These are phyloP conservation scores for Mycena rebaudengoi DNA, from an alignment of 768 basidiomycete genomes.

Conservation along the genomic window DNA sequence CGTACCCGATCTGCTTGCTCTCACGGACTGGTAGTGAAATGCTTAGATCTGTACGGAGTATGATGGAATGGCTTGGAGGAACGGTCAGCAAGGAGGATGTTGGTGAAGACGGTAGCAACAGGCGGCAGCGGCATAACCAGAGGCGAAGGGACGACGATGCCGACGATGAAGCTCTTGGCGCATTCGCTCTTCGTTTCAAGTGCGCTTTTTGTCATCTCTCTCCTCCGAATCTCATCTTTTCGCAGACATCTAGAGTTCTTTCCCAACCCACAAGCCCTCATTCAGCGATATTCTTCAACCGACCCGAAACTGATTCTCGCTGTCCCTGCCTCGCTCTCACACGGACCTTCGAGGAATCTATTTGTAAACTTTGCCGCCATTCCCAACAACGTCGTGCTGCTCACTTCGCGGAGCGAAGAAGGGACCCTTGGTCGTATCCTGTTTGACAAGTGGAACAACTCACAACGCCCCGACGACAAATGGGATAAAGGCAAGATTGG, in stretches of 20 bases:
- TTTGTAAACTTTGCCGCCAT: conserved; percentile 88
- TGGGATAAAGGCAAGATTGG: conserved; percentile 95
- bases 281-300: conserved; percentile 84
- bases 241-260: conserved; percentile 92
- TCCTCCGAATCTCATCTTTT: background rate
- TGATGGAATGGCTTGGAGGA: conserved; percentile 99
- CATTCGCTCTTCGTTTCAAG: conserved; percentile 90
- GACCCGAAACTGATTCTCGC: conserved; percentile 95
- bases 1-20: conserved; percentile 93
- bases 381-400: conserved; percentile 86
- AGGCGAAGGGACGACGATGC: conserved; percentile 73
- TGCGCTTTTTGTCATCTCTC: conserved; percentile 43
- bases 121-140: conserved; percentile 57
- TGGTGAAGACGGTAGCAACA: conserved; percentile 74
- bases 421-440: conserved; percentile 81
- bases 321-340: conserved; percentile 90
- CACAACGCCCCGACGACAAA: conserved; percentile 80
- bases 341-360: conserved; percentile 87
- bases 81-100: conserved; percentile 93
- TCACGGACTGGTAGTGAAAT: conserved; percentile 92
- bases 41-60: conserved; percentile 90
- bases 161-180: conserved; percentile 86
- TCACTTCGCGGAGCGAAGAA: conserved; percentile 82
- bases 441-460: conserved; percentile 86
- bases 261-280: conserved; percentile 79